These are phyloP conservation scores for Lactifluus pinguis DNA, from an alignment of 768 basidiomycete genomes.

Conservation along the genomic window DNA sequence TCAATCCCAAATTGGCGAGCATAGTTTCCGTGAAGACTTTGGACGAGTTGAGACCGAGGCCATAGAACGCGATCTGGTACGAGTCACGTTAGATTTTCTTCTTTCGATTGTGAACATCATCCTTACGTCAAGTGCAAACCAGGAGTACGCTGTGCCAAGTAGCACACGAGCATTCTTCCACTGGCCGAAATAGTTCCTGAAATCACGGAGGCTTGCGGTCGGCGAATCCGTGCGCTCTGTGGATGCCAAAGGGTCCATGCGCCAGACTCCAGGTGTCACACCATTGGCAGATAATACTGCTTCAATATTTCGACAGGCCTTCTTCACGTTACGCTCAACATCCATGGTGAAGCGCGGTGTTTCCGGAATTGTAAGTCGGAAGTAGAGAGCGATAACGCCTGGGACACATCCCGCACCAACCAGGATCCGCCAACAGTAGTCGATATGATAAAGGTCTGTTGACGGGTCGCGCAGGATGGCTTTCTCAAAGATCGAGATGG, in stretches of 20 bases:
- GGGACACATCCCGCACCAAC: conserved; percentile 85
- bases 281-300: conserved; percentile 42
- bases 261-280: conserved; percentile 28
- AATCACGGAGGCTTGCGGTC: conserved; percentile 59
- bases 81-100: background rate
- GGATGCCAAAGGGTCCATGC: conserved; percentile 45
- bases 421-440: conserved; percentile 78
- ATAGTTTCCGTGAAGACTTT: conserved; percentile 55
- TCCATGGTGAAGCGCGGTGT: conserved; percentile 92
- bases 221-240: conserved; percentile 58
- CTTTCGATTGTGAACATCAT: conserved; percentile 18
- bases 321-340: conserved; percentile 73
- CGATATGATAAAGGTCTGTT: conserved; percentile 41
- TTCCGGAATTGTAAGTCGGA: conserved; percentile 90
- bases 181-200: conserved; percentile 54
- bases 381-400: conserved; percentile 63
- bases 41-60: conserved; percentile 75
- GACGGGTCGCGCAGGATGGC: conserved; percentile 39
- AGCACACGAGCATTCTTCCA: conserved; percentile 76
- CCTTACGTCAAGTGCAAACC: conserved; percentile 80
- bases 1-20: conserved; percentile 44
- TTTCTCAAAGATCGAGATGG: conserved; percentile 58
- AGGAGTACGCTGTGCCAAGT: conserved; percentile 70
- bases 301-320: conserved; percentile 67
- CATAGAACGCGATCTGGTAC: conserved; percentile 74